These are phyloP conservation scores for Chiua virens DNA, from an alignment of 768 basidiomycete genomes.

Conservation along the genomic window DNA sequence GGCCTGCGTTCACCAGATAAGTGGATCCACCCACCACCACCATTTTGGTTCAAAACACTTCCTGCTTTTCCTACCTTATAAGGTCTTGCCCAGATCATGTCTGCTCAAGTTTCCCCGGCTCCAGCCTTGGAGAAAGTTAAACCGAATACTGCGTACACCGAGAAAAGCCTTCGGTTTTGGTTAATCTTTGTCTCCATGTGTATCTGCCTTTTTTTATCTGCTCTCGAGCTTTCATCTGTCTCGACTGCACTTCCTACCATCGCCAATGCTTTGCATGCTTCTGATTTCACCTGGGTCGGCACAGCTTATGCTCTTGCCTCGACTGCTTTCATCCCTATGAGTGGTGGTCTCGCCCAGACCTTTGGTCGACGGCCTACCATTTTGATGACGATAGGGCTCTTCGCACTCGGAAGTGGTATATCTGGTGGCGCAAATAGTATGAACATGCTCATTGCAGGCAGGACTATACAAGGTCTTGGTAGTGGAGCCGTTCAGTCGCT, in stretches of 20 bases:
- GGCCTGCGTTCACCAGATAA: too few species aligned
- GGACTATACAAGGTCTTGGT: conserved; percentile 42
- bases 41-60: too few species aligned
- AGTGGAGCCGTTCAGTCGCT: conserved; percentile 40
- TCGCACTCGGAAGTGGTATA: conserved; percentile 42
- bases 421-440: conserved; percentile 43
- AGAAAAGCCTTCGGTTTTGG: conserved; percentile 27
- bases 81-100: too few species aligned
- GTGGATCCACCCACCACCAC: too few species aligned
- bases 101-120: too few species aligned
- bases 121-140: neutral
- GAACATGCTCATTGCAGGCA: conserved; percentile 41
- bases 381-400: conserved; percentile 32
- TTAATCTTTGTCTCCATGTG: conserved; percentile 31
- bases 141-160: neutral
- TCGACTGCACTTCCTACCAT: conserved; percentile 46
- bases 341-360: conserved; percentile 38
- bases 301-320: conserved; percentile 42
- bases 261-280: conserved; percentile 35
- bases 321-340: conserved; percentile 42
- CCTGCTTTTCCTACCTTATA: too few species aligned
- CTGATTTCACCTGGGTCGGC: conserved; percentile 46
- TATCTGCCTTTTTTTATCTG: conserved; percentile 29
- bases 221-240: conserved; percentile 33
- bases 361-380: conserved; percentile 41